phyloP scores from a whole-genome alignment of 306 rosid genomes.

The Cucurbita pepo region DNA sequence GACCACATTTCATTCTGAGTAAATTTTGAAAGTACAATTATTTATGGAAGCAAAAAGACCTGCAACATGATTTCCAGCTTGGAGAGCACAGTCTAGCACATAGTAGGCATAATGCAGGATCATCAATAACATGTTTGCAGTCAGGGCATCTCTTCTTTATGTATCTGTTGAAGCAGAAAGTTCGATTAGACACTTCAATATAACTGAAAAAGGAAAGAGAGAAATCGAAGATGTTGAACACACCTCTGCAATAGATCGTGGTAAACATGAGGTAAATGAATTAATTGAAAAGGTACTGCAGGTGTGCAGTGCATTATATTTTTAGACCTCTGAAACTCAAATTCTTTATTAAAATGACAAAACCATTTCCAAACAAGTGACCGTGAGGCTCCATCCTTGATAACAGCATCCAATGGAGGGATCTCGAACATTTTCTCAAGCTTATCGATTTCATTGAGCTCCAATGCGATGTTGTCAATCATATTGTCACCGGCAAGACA shows the following conservation, averaged over 20 bases:
- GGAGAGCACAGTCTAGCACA: conserved; percentile 90
- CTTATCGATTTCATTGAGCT: conserved; percentile 48
- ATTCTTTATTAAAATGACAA: conserved; percentile 52
- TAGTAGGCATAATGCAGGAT: conserved; percentile 82
- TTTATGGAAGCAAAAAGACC: conserved; percentile 24
- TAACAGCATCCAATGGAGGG: conserved; percentile 56
- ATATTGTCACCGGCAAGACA: conserved; percentile 26
- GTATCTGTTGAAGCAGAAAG: conserved; percentile 32
- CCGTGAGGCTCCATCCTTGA: conserved; percentile 51
- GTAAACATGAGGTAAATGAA: conserved; percentile 71
- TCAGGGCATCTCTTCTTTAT: conserved; percentile 63
- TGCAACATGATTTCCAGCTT: conserved; percentile 90
- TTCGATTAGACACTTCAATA: background rate
- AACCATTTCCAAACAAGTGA: conserved; percentile 51
- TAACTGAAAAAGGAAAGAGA: background rate
- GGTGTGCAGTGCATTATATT: conserved; percentile 43
- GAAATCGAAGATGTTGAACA: conserved; percentile 2
- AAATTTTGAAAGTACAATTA: background rate
- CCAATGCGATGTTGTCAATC: conserved; percentile 26
- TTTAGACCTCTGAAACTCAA: conserved; percentile 21
- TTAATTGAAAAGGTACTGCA: conserved; percentile 71
- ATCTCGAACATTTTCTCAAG: conserved; percentile 67
- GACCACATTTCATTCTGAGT: background rate
- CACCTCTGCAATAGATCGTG: conserved; percentile 91
- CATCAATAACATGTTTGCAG: conserved; percentile 51